Conservation (phyloP, 2,329 filamentous ascomycete genomes). For the Colletotrichum nymphaeae region DNA sequence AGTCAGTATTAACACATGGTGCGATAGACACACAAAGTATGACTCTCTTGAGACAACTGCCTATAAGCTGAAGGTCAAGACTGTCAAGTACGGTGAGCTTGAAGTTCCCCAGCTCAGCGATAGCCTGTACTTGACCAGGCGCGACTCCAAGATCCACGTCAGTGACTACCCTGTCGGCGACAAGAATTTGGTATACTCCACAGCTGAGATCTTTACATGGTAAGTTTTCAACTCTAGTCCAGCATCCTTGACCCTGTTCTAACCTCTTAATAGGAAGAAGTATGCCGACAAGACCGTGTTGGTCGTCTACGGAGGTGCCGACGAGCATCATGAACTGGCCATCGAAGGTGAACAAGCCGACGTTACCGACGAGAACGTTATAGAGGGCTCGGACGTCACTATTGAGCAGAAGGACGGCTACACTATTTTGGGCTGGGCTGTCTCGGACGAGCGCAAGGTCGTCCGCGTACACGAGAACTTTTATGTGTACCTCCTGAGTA, state of each 20-base stretch:
- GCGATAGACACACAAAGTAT: constrained; percentile 70
- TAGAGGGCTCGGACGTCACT: constrained; percentile 27
- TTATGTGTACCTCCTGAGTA: constrained; percentile 44
- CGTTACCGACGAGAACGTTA: constrained; percentile 14
- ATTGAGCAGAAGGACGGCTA: constrained; percentile 29
- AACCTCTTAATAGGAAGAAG: constrained; percentile 55
- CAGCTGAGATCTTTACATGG: constrained; percentile 74
- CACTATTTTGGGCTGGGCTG: constrained; percentile 34
- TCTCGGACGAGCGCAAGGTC: constrained; percentile 34
- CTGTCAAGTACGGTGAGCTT: constrained; percentile 60
- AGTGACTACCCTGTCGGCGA: constrained; percentile 71
- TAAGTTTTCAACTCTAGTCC: not conserved
- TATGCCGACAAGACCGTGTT: constrained; percentile 67
- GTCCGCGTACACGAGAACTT: constrained; percentile 28
- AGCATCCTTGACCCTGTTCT: not conserved
- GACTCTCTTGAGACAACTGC: constrained; percentile 62
- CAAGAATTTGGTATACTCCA: constrained; percentile 71
- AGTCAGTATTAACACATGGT: not conserved
- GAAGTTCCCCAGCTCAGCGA: constrained; percentile 67
- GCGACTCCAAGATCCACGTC: constrained; percentile 73
- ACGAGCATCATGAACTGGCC: constrained; percentile 70
- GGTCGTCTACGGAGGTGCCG: constrained; percentile 69
- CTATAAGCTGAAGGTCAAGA: constrained; percentile 71
- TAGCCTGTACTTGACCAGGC: constrained; percentile 64
- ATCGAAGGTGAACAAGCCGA: constrained; percentile 41